These are phyloP conservation scores for Nelumbo lutea DNA, from an alignment of 164 flowering plant genomes.

Conservation along the genomic window DNA sequence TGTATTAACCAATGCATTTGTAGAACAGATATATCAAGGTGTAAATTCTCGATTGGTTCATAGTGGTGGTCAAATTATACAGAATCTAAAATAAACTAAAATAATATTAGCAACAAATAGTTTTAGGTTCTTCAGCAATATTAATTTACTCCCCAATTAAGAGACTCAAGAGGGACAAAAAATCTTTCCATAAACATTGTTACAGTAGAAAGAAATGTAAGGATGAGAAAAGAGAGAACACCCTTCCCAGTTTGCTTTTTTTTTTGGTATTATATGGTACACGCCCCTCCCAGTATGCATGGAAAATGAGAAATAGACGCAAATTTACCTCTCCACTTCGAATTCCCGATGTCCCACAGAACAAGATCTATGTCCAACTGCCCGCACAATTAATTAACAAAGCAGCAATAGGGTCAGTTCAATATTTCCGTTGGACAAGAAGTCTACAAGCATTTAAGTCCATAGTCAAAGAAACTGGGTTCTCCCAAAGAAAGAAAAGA, in stretches of 20 bases:
- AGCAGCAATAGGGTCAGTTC: constrained; percentile 15
- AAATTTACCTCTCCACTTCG: constrained; percentile 58
- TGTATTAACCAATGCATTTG: too few species aligned
- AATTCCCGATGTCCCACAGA: constrained; percentile 61
- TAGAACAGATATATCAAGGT: too few species aligned
- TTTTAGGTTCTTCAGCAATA: too few species aligned
- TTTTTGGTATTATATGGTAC: too few species aligned
- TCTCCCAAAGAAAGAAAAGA: neutral
- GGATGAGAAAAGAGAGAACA: neutral
- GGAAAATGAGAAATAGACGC: neutral
- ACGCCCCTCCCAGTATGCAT: neutral
- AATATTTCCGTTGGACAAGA: neutral
- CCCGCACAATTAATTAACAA: constrained; percentile 15
- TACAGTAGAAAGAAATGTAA: neutral
- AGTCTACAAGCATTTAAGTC: neutral
- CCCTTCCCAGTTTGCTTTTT: neutral
- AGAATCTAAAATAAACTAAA: too few species aligned
- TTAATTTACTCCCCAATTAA: too few species aligned
- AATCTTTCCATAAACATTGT: neutral
- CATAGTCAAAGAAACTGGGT: neutral
- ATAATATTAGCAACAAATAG: too few species aligned
- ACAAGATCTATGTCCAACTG: constrained; percentile 78
- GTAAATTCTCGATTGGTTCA: too few species aligned
- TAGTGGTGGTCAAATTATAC: too few species aligned
- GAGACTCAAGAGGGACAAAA: neutral